Conservation (phyloP, 768 basidiomycete genomes). For the Nidula microcarpa region DNA sequence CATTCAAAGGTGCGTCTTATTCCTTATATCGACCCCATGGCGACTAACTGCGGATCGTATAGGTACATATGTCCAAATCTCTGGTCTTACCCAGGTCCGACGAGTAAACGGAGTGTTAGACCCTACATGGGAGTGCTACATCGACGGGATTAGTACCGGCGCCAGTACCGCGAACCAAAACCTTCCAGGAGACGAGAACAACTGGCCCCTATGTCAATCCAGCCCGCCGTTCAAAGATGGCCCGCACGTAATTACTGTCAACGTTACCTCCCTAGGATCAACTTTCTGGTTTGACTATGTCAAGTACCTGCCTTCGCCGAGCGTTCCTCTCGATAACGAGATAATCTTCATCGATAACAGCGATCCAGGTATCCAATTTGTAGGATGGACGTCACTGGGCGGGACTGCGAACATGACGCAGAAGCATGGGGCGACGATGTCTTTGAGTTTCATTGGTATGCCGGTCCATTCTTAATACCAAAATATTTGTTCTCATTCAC, state of each 20-base stretch:
- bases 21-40: constrained; percentile 6
- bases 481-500: not conserved
- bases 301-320: constrained; percentile 15
- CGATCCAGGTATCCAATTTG: constrained; percentile 15
- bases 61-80: constrained; percentile 12
- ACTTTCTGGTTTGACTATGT: constrained; percentile 26
- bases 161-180: constrained; percentile 2
- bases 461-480: not conserved
- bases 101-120: constrained; percentile 8
- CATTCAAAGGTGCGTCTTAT: constrained; percentile 7
- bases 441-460: constrained; percentile 21
- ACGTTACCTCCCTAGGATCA: constrained; percentile 12
- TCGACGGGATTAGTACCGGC: constrained; percentile 16
- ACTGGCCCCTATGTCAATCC: constrained; percentile 15
- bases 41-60: no score
- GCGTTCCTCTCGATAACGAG: constrained; percentile 8
- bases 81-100: constrained; percentile 13
- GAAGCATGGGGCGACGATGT: constrained; percentile 11
- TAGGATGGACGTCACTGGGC: constrained; percentile 12
- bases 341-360: constrained; percentile 7
- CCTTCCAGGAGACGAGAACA: constrained; percentile 10
- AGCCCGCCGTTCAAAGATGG: constrained; percentile 10
- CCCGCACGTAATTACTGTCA: constrained; percentile 16
- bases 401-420: constrained; percentile 13
- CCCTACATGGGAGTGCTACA: constrained; percentile 19